phyloP scores from a whole-genome alignment of 352 stramenopile genomes.

The Blastocystis sp. region DNA sequence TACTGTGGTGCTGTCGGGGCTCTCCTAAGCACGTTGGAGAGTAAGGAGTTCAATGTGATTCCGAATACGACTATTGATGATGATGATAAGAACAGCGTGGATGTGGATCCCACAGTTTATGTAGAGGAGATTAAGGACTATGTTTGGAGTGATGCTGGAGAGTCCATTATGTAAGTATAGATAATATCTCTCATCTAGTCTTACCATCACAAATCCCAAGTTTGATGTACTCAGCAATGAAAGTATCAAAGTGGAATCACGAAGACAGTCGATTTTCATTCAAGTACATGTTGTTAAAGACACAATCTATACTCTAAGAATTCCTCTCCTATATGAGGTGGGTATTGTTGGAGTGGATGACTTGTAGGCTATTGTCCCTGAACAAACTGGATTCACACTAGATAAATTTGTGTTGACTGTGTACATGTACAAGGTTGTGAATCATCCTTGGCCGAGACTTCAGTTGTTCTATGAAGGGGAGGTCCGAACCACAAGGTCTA shows the following conservation, averaged over 20 bases:
- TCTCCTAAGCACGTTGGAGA: slow-evolving; percentile 79
- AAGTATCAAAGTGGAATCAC: slow-evolving; percentile 22
- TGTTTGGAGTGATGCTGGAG: slow-evolving; percentile 8
- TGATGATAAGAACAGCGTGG: slow-evolving; percentile 63
- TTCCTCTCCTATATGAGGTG: slow-evolving; percentile 56
- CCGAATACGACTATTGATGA: slow-evolving; percentile 60
- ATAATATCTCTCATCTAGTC: not conserved
- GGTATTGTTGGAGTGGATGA: not conserved
- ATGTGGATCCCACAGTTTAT: slow-evolving; percentile 44
- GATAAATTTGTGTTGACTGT: not conserved
- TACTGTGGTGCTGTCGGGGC: slow-evolving; percentile 95
- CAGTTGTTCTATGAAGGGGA: slow-evolving; percentile 47
- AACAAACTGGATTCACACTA: slow-evolving; percentile 31
- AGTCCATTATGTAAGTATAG: not conserved
- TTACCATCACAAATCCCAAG: slow-evolving; percentile 6
- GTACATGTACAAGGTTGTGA: not conserved
- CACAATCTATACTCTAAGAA: slow-evolving; percentile 25
- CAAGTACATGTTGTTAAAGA: slow-evolving; percentile 58
- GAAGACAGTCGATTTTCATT: slow-evolving; percentile 35
- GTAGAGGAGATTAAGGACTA: slow-evolving; percentile 56
- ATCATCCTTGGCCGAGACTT: slow-evolving; percentile 32
- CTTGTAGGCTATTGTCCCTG: slow-evolving; percentile 25
- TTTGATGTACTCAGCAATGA: not conserved
- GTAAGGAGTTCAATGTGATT: slow-evolving; percentile 59
- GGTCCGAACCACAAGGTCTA: slow-evolving; percentile 22